Evolutionary conservation across 2,329 filamentous ascomycete species (phyloP).

Genomic region (Cephalotrichum gorgonifer): DNA sequence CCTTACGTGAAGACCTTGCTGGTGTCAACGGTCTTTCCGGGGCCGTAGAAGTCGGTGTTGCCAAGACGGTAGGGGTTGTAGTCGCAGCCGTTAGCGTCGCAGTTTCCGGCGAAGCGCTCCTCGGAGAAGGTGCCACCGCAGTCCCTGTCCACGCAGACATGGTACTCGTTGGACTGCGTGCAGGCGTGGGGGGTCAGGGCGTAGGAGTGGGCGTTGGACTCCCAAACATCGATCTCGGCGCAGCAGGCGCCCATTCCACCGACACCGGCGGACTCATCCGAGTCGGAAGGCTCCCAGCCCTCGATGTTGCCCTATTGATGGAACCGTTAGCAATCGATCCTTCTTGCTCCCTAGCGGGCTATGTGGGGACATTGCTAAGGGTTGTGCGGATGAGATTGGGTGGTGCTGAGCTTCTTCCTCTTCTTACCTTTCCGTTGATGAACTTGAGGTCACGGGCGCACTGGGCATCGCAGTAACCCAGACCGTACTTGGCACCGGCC

Average conservation of each 20-base stretch:
- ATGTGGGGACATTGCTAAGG: background rate
- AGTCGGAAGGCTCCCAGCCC: constrained; percentile 34
- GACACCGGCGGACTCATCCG: constrained; percentile 38
- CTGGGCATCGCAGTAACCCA: constrained; percentile 41
- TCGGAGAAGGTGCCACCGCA: constrained; percentile 39
- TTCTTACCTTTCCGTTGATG: constrained; percentile 28
- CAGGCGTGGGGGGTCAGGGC: constrained; percentile 49
- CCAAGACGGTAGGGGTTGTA: constrained; percentile 57
- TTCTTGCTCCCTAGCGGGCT: no score
- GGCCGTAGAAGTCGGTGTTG: constrained; percentile 48
- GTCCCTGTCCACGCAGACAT: constrained; percentile 15
- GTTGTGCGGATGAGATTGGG: no score
- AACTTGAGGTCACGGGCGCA: constrained; percentile 38
- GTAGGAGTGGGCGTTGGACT: constrained; percentile 44
- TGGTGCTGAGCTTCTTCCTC: no score
- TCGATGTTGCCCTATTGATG: constrained; percentile 24
- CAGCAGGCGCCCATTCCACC: constrained; percentile 42
- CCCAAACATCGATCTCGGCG: constrained; percentile 49
- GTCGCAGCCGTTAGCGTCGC: constrained; percentile 56
- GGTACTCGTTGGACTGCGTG: constrained; percentile 26
- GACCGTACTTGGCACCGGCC: constrained; percentile 41
- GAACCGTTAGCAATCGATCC: constrained; percentile 6
- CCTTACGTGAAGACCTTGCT: constrained; percentile 37
- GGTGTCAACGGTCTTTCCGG: constrained; percentile 46
- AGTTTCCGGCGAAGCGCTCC: constrained; percentile 44